phyloP scores from a whole-genome alignment of 495 filamentous ascomycete species.

The Penicillium riverlandense region DNA sequence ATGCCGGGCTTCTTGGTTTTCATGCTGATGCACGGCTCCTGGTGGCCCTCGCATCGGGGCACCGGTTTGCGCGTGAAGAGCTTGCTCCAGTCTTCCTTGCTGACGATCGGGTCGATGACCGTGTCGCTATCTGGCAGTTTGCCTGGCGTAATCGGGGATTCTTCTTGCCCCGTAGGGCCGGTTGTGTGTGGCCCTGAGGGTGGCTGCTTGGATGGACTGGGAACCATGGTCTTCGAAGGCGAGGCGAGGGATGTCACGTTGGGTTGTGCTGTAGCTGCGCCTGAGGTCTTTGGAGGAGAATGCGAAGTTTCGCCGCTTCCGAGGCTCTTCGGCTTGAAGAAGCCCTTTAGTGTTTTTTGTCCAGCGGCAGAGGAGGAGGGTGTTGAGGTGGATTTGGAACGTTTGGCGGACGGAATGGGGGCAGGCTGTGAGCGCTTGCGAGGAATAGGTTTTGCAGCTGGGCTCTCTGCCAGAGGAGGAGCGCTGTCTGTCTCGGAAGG shows the following conservation, averaged over 20 bases:
- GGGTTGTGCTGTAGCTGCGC: too few relatives aligned
- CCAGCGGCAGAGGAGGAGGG: slow-evolving; percentile 33
- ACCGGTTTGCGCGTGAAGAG: slow-evolving; percentile 68
- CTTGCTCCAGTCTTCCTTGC: slow-evolving; percentile 80
- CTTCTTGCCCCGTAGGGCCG: neutral
- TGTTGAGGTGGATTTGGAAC: slow-evolving; percentile 34
- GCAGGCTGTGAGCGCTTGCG: slow-evolving; percentile 24
- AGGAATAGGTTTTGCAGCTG: slow-evolving; percentile 8
- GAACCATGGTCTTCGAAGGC: too few relatives aligned
- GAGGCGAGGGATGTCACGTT: too few relatives aligned
- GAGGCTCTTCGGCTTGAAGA: slow-evolving; percentile 55
- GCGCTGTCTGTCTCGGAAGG: neutral
- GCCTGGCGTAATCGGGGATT: neutral
- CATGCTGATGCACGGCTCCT: slow-evolving; percentile 74
- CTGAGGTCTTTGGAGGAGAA: neutral
- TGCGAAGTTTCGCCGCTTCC: neutral
- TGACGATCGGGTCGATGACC: slow-evolving; percentile 61
- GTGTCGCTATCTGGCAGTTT: slow-evolving; percentile 12
- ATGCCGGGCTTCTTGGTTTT: slow-evolving; percentile 80
- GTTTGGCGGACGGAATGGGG: slow-evolving; percentile 26
- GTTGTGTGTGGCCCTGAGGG: neutral
- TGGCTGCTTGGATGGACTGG: neutral
- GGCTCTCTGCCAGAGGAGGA: neutral
- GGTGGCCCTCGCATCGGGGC: slow-evolving; percentile 75
- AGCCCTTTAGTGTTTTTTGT: slow-evolving; percentile 74